These are phyloP conservation scores for Talaromyces sp. DNA, from an alignment of 2,329 filamentous ascomycete genomes.

Conservation along the genomic window DNA sequence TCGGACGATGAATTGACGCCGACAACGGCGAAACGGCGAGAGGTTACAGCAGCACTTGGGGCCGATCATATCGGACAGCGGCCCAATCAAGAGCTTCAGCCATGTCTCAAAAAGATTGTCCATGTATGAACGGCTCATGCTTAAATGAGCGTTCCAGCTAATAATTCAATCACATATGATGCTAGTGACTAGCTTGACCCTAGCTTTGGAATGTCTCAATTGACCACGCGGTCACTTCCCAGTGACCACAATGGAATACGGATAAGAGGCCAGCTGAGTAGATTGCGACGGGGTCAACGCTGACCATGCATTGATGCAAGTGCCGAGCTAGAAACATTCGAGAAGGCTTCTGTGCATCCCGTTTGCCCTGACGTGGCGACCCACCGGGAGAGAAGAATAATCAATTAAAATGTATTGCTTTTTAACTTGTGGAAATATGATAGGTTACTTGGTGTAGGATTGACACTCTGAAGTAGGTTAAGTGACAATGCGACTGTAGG, in stretches of 20 bases:
- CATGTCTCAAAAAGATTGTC: background rate
- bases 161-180: background rate
- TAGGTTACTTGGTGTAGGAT: background rate
- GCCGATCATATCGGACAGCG: background rate
- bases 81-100: background rate
- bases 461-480: background rate
- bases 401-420: background rate
- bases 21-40: background rate
- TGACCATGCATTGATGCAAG: background rate
- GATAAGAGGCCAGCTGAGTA: background rate
- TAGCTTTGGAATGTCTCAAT: background rate
- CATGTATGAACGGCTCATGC: background rate
- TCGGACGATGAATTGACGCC: background rate
- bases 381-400: background rate
- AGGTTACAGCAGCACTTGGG: slow-evolving; percentile 2
- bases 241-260: background rate
- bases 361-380: background rate
- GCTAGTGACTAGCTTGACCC: background rate
- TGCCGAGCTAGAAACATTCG: background rate
- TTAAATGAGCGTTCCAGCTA: background rate
- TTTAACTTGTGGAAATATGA: background rate
- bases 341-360: background rate
- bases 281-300: background rate
- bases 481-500: background rate
- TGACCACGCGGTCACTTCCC: background rate